A percentile compares a stretch with the other conserved stretches of the same genome.
These are phyloP conservation scores for Leccinum sublutescens DNA, from an alignment of 768 basidiomycete species.

Conservation along the genomic window DNA sequence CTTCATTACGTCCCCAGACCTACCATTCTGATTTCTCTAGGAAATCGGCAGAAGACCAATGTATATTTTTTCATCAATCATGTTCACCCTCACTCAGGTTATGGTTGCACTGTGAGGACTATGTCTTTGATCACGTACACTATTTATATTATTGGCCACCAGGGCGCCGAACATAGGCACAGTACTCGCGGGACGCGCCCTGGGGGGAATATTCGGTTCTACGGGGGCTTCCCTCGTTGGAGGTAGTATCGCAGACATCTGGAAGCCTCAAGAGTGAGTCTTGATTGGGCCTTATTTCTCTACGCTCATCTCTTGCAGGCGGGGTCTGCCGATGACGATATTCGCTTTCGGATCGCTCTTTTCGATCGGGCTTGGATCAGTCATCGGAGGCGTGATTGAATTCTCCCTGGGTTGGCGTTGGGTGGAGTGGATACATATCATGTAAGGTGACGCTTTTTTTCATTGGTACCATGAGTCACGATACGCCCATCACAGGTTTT, in stretches of 20 bases:
- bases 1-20: neutral
- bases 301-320: constrained; percentile 37
- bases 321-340: constrained; percentile 73
- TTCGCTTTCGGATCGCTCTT: constrained; percentile 61
- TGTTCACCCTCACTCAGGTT: constrained; percentile 53
- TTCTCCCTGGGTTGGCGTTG: constrained; percentile 68
- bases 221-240: constrained; percentile 67
- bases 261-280: constrained; percentile 56
- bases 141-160: neutral
- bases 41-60: constrained; percentile 66
- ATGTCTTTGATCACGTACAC: neutral
- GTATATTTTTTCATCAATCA: constrained; percentile 50
- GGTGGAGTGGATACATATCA: constrained; percentile 78
- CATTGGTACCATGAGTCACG: neutral
- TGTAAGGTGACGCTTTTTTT: constrained; percentile 35
- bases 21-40: constrained; percentile 24
- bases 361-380: constrained; percentile 61
- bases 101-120: constrained; percentile 31
- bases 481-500: constrained; percentile 40
- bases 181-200: constrained; percentile 56
- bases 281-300: neutral
- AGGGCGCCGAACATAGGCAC: constrained; percentile 49
- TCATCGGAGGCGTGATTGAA: constrained; percentile 64
- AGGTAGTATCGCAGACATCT: constrained; percentile 69
- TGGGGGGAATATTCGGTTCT: constrained; percentile 63